Evolutionary conservation across 306 rosid species (phyloP), one percentile per base, ranked within the genome.

Genomic region (Phaseolus lunatus): DNA sequence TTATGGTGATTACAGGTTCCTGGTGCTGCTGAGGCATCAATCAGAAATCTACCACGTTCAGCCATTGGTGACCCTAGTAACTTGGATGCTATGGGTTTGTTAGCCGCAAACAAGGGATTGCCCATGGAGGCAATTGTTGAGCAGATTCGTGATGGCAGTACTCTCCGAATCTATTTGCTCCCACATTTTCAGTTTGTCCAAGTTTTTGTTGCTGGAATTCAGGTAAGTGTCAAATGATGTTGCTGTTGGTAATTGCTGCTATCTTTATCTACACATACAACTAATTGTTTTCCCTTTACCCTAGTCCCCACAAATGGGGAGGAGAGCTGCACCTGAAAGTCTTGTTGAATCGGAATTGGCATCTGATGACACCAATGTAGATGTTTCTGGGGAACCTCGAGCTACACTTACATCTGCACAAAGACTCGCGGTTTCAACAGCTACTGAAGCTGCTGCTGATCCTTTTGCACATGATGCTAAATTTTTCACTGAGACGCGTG

Each of bases 101-200:
- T 96, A 73, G 87, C 86, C 61, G 86, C 88, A 79, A 92, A 91
- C 67, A 96, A 88, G 74, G 99, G 99, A 41, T 86, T 81, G 19
- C 90, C 97, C 54, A 87, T 96, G 98, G 86, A 96, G 82, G 96
- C 92, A 63, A 69, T 96, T 86, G 99, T 96, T 47, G 99, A 96
- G 90, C 97, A 92, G 85, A 93, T 96, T 85, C 98, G 99, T 19
- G 99, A 96, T 78, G 99, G 99, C 63, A 96, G 99, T 80, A 91
- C 98, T 35, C 67, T 96, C 47, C 88, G 99, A 58, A 87, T 91
- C 67, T 96, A 96, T 82, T 82, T 96, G 88, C 99, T 96, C 78
- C 98, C 99, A 0, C 97, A 91, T 52, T 96, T 96, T 88, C 99
- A 96, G 87, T 96, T 96, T 81, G 98, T 96, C 70, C 99, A 96